These are phyloP conservation scores for Thraustochytrium sp. DNA, from an alignment of 352 stramenopile genomes.

Conservation along the genomic window DNA sequence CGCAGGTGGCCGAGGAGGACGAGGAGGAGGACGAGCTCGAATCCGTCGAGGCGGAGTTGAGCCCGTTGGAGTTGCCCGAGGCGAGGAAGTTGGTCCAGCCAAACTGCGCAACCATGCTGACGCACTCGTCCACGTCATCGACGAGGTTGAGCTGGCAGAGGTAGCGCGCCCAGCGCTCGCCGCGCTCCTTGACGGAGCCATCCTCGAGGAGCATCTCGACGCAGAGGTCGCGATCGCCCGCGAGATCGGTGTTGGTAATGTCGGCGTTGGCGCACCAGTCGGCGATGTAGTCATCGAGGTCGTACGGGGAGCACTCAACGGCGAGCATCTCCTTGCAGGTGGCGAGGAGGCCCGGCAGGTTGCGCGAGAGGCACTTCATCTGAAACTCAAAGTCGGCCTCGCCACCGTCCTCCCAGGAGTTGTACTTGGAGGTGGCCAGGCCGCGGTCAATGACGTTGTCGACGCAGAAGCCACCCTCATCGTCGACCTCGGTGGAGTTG, in stretches of 20 bases:
- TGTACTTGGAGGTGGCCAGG: constrained; percentile 11
- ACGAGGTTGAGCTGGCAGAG: constrained; percentile 20
- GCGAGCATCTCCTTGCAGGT: constrained; percentile 27
- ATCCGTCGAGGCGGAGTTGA: no score
- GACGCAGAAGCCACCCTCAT: constrained; percentile 31
- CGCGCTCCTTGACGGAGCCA: background rate
- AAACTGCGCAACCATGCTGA: background rate
- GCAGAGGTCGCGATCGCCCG: constrained; percentile 2
- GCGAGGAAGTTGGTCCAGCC: constrained; percentile 18
- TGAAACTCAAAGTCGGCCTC: background rate
- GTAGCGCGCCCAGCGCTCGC: background rate
- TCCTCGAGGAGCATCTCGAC: background rate
- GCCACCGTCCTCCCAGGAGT: background rate
- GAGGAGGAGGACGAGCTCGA: no score
- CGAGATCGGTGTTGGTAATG: background rate
- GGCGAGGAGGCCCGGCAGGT: background rate
- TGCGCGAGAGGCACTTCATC: background rate
- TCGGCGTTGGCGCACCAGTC: constrained; percentile 29
- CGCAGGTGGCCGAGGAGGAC: background rate
- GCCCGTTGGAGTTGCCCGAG: background rate
- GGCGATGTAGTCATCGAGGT: background rate
- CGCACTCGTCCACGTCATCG: constrained; percentile 26
- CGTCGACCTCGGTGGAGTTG: background rate
- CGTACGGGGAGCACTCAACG: constrained; percentile 1
- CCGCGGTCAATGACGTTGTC: background rate